phyloP scores from a whole-genome alignment of 768 basidiomycete species.

The Leccinum rimulosum region DNA sequence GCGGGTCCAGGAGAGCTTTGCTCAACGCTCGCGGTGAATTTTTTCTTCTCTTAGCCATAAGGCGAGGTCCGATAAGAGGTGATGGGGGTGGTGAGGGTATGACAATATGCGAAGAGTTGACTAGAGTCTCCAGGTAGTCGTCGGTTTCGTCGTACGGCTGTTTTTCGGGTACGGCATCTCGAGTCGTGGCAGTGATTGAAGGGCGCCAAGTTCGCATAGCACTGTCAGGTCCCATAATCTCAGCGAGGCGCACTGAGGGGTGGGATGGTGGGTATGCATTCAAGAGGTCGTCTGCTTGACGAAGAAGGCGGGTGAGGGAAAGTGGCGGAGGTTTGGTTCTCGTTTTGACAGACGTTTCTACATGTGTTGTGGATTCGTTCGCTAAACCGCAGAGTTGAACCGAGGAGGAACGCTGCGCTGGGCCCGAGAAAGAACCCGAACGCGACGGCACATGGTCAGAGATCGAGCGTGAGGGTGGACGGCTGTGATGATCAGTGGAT shows the following conservation, averaged over 20 bases:
- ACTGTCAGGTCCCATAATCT: conserved; percentile 78
- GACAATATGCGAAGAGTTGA: conserved; percentile 22
- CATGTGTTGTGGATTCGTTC: conserved; percentile 2
- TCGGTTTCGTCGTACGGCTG: conserved; percentile 22
- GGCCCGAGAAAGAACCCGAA: conserved; percentile 10
- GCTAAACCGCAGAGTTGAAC: background rate
- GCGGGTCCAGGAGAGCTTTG: conserved; percentile 14
- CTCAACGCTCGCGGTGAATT: conserved; percentile 4
- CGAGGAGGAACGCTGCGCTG: background rate
- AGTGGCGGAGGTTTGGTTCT: conserved; percentile 28
- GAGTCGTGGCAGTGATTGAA: conserved; percentile 15
- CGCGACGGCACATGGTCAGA: background rate
- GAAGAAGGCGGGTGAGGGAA: conserved; percentile 51
- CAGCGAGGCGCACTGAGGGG: conserved; percentile 47
- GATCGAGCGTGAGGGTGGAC: background rate
- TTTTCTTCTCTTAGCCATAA: conserved; percentile 22
- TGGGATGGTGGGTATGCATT: conserved; percentile 58
- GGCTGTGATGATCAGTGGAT: background rate
- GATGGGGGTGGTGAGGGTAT: conserved; percentile 28
- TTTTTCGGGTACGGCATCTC: conserved; percentile 23
- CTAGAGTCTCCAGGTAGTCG: conserved; percentile 26
- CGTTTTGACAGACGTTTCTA: conserved; percentile 8
- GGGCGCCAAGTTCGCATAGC: conserved; percentile 67
- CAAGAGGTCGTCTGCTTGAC: conserved; percentile 57
- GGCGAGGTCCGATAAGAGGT: conserved; percentile 6